Base-by-base conservation (phyloP, 2,329 filamentous ascomycete species). In the Ceratocystis cacaofunesta region DNA sequence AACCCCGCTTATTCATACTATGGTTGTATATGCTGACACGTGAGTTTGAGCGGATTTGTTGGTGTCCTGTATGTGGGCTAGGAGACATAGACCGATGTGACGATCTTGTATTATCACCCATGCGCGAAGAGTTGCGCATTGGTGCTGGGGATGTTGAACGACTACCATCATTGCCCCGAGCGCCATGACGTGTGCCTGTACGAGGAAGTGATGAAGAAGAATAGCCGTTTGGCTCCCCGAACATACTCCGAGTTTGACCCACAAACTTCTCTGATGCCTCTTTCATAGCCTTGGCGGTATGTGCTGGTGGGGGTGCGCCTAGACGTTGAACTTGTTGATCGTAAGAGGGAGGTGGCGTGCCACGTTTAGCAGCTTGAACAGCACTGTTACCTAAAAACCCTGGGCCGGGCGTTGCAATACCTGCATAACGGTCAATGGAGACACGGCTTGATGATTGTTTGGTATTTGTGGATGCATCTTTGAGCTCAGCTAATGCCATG, bases 271-370 rank as follows among this genome's bases (percentile, higher is more conserved):
- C 88, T 0, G 91, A 94, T 3, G 92, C 90, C 74, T 95, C 89
- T 72, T 96, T 90, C 95, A 99, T 99, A 61, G 94, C 90, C 69
- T 88, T 89, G 3, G 90, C 89, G 0, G 95, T 99, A 68, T 95
- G 90, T 1, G 94, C 94, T 1, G 92, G 91, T 67, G 92, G 87
- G 1, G 94, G 95, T 12, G 92, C 89, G 64, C 91, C 94, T 3
- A 97, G 81, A 67, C 89, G 83, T 72, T 88, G 89, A 58, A 90
- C 82, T 62, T 86, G 83, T 60, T 84, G 83, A 67, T 92, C 88
- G 72, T 96, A 97, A 0, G 89, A 90, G 3, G 92, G 92, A 1
- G 92, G 92, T 5, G 92, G 90, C 8, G 89, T 92, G 30, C 86
- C 87, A 69, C 88, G 79, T 74, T 85, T 82, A 25, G 78, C 83